These are phyloP conservation scores for Penicillium pulvis DNA, from an alignment of 495 filamentous ascomycete species.

Conservation along the genomic window DNA sequence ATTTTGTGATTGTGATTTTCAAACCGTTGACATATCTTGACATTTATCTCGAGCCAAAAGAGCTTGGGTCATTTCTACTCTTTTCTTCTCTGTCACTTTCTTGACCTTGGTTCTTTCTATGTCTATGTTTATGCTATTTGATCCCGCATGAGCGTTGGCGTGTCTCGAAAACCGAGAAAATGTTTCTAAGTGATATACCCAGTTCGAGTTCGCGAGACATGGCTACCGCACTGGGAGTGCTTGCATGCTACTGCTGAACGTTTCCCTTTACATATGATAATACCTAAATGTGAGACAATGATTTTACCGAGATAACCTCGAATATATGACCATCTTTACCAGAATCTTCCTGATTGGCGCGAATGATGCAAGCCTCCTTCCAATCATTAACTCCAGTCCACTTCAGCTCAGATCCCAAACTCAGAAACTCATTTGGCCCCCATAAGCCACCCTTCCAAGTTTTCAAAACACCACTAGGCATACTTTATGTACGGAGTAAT, in stretches of 20 bases:
- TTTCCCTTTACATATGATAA: neutral
- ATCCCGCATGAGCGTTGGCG: neutral
- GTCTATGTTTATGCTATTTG: neutral
- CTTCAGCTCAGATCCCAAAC: no score
- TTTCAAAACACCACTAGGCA: no score
- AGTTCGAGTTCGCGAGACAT: conserved; percentile 12
- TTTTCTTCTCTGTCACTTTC: no score
- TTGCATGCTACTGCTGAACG: conserved; percentile 6
- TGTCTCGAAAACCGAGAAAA: neutral
- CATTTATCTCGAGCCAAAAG: no score
- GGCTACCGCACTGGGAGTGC: conserved; percentile 17
- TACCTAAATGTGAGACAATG: neutral
- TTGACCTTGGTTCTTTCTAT: neutral
- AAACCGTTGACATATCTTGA: neutral
- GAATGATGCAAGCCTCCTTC: no score
- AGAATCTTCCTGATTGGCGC: no score
- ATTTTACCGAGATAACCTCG: neutral
- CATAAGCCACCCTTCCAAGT: no score
- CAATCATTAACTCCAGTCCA: no score
- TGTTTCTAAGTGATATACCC: conserved; percentile 24
- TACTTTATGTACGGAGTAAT: no score
- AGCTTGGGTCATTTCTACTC: no score
- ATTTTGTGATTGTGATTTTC: neutral
- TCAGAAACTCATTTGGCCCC: no score
- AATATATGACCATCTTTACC: neutral